phyloP scores from a whole-genome alignment of 129 eudicot species.

The Artemisia annua region DNA sequence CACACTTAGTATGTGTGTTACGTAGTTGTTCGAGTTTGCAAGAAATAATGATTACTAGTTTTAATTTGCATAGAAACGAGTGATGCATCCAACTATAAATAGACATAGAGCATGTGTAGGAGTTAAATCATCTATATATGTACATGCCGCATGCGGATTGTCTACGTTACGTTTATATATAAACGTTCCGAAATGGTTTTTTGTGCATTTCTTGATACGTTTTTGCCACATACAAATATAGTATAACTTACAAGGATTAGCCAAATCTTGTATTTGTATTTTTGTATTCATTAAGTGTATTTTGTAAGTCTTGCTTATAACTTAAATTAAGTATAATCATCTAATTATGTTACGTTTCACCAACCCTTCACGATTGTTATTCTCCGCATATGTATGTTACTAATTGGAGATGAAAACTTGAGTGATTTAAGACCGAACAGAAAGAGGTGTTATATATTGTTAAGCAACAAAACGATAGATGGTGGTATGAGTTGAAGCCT shows the following conservation, averaged over 20 bases:
- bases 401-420: not conserved
- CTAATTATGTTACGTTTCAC: constrained; percentile 6
- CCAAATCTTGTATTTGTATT: not conserved
- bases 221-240: not conserved
- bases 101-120: no score
- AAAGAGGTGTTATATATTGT: not conserved
- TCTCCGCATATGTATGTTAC: constrained; percentile 16
- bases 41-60: no score
- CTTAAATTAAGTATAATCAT: not conserved
- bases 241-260: no score
- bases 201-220: not conserved
- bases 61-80: no score
- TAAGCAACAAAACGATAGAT: not conserved
- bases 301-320: not conserved
- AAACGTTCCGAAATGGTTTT: no score
- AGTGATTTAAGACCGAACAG: no score
- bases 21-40: no score
- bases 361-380: constrained; percentile 21
- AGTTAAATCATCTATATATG: no score
- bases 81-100: no score
- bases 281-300: not conserved
- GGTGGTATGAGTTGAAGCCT: not conserved
- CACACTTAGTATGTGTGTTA: no score
- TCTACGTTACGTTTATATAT: no score
- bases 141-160: no score